These are phyloP conservation scores for Sporothrix mexicana DNA, from an alignment of 2,329 filamentous ascomycete species.

Conservation along the genomic window DNA sequence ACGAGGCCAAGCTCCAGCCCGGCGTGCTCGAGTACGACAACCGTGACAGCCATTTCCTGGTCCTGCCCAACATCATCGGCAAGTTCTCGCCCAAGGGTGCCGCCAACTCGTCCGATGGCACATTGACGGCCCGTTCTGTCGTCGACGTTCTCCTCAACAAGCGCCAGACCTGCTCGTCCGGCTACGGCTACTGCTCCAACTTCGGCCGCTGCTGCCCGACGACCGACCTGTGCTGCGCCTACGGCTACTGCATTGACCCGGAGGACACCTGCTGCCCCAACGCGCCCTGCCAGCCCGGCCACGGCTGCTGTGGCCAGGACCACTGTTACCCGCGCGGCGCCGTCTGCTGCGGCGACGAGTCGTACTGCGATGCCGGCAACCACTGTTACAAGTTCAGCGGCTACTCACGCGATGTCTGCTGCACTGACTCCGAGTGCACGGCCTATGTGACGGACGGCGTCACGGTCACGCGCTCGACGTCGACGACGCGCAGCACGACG, in stretches of 20 bases:
- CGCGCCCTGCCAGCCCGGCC: slow-evolving; percentile 37
- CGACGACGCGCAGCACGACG: slow-evolving; percentile 35
- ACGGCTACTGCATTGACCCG: slow-evolving; percentile 40
- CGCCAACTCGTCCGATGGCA: slow-evolving; percentile 3
- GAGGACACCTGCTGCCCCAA: slow-evolving; percentile 38
- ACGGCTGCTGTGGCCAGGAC: slow-evolving; percentile 38
- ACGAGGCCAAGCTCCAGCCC: slow-evolving; percentile 14
- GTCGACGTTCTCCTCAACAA: slow-evolving; percentile 35
- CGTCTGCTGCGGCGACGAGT: slow-evolving; percentile 39
- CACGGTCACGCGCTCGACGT: slow-evolving; percentile 37
- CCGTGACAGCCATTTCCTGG: slow-evolving; percentile 25
- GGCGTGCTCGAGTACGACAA: slow-evolving; percentile 31
- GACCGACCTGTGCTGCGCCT: slow-evolving; percentile 37
- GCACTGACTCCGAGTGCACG: slow-evolving; percentile 40
- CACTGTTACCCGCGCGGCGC: slow-evolving; percentile 39
- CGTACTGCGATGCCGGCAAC: slow-evolving; percentile 39
- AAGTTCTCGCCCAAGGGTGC: background rate
- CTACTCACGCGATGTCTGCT: slow-evolving; percentile 37
- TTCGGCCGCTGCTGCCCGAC: slow-evolving; percentile 37
- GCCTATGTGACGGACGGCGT: slow-evolving; percentile 38
- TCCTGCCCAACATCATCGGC: slow-evolving; percentile 28
- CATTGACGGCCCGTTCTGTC: slow-evolving; percentile 9
- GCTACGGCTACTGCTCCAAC: slow-evolving; percentile 39
- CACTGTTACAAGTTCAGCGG: slow-evolving; percentile 34
- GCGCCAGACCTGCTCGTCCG: slow-evolving; percentile 36